Evolutionary conservation across 768 basidiomycete genomes (phyloP).

Genomic region (Calocera viscosa): DNA sequence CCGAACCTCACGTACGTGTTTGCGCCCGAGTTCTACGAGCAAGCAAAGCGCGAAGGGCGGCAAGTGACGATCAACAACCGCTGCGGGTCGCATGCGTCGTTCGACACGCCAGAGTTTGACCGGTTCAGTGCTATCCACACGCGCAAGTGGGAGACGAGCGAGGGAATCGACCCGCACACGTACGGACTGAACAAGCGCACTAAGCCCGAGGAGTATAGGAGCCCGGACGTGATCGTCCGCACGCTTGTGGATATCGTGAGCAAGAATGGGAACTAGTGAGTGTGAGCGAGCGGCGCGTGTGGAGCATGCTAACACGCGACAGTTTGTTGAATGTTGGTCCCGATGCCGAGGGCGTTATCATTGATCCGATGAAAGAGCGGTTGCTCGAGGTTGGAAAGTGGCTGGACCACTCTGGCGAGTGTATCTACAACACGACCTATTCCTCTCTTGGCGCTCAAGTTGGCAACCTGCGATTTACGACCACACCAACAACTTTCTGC

Average conservation of each 20-base stretch:
- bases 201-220: slow-evolving; percentile 4
- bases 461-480: slow-evolving; percentile 35
- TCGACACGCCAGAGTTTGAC: slow-evolving; percentile 45
- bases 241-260: slow-evolving; percentile 7
- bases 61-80: slow-evolving; percentile 40
- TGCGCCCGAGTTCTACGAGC: slow-evolving; percentile 36
- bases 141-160: slow-evolving; percentile 44
- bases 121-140: slow-evolving; percentile 38
- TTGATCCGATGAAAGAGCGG: slow-evolving; percentile 36
- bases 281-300: neutral
- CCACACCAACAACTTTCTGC: slow-evolving; percentile 41
- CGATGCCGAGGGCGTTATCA: slow-evolving; percentile 42
- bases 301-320: neutral
- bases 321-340: slow-evolving; percentile 45
- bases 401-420: slow-evolving; percentile 39
- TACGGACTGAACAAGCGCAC: neutral
- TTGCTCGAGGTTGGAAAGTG: slow-evolving; percentile 41
- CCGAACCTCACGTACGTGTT: slow-evolving; percentile 37
- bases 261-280: slow-evolving; percentile 7
- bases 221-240: neutral
- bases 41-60: slow-evolving; percentile 30
- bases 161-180: slow-evolving; percentile 33
- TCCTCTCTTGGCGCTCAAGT: slow-evolving; percentile 37
- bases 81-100: slow-evolving; percentile 40
- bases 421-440: slow-evolving; percentile 41